Conservation (phyloP, 2,329 filamentous ascomycete species). For the Neonectria sp. region DNA sequence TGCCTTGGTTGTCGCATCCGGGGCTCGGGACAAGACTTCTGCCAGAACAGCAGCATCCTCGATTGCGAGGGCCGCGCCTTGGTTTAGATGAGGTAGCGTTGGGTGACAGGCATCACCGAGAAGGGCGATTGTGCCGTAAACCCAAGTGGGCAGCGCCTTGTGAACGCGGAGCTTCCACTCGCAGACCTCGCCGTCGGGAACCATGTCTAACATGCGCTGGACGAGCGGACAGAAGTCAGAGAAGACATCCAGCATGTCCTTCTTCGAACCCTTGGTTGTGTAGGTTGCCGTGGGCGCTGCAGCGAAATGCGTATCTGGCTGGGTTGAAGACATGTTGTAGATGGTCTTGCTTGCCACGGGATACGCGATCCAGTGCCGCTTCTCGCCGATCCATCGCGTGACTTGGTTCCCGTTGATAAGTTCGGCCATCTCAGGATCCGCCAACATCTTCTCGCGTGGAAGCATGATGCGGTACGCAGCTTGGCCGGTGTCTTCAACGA, state of each 20-base stretch:
- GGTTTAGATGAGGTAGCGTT: conserved; percentile 76
- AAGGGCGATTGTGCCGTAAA: conserved; percentile 68
- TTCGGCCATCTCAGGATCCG: conserved; percentile 77
- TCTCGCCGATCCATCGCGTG: conserved; percentile 82
- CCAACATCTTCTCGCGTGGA: conserved; percentile 74
- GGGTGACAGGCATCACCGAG: conserved; percentile 78
- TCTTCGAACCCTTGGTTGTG: conserved; percentile 74
- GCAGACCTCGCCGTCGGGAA: conserved; percentile 74
- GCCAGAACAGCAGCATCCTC: conserved; percentile 76
- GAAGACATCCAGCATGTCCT: conserved; percentile 73
- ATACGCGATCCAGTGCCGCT: conserved; percentile 84
- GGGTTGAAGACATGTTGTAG: conserved; percentile 75
- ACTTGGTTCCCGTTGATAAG: conserved; percentile 78
- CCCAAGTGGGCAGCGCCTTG: conserved; percentile 70
- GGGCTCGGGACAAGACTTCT: conserved; percentile 63
- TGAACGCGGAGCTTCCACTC: conserved; percentile 76
- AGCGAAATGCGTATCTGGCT: conserved; percentile 74
- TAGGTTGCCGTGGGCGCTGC: conserved; percentile 71
- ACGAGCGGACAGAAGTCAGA: conserved; percentile 73
- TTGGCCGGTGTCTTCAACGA: conserved; percentile 79
- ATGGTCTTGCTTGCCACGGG: conserved; percentile 77
- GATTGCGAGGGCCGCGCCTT: conserved; percentile 77
- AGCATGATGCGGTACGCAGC: conserved; percentile 87
- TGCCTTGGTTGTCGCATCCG: conserved; percentile 52
- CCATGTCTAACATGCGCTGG: conserved; percentile 71